phyloP scores from a whole-genome alignment of 768 basidiomycete species.

The Rhizopogon vulgaris region DNA sequence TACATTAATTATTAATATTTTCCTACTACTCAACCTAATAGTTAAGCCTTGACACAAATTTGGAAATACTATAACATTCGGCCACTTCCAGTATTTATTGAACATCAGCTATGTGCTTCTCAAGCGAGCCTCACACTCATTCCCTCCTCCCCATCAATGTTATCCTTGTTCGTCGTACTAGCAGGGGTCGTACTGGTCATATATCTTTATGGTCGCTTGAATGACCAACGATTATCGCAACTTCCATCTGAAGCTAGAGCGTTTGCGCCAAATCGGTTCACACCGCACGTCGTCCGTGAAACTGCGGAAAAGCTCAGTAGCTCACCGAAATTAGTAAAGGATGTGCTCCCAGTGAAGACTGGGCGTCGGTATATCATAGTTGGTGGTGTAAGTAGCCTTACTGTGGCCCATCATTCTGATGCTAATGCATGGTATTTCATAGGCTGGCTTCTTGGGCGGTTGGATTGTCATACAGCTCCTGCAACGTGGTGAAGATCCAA shows the following conservation, averaged over 20 bases:
- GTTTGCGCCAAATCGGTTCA: conserved; percentile 49
- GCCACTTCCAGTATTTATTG: too few species aligned
- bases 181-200: conserved; percentile 3
- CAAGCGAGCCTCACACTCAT: not conserved
- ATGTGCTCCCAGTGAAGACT: conserved; percentile 59
- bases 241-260: conserved; percentile 41
- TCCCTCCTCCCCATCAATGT: conserved; percentile 10
- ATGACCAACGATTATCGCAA: conserved; percentile 48
- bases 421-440: not conserved
- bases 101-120: not conserved
- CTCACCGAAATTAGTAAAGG: conserved; percentile 29
- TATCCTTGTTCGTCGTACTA: conserved; percentile 5
- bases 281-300: conserved; percentile 34
- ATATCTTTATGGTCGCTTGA: conserved; percentile 38
- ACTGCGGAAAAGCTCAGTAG: conserved; percentile 32
- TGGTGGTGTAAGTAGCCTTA: conserved; percentile 52
- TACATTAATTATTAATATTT: too few species aligned
- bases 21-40: too few species aligned
- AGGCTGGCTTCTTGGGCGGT: conserved; percentile 74
- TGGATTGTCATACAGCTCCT: conserved; percentile 71
- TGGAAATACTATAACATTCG: too few species aligned
- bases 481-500: conserved; percentile 65
- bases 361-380: conserved; percentile 72
- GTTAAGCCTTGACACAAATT: too few species aligned
- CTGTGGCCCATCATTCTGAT: not conserved